Evolutionary conservation across 2,329 filamentous ascomycete genomes (phyloP).

Genomic region (Blastomyces emzantsi): DNA sequence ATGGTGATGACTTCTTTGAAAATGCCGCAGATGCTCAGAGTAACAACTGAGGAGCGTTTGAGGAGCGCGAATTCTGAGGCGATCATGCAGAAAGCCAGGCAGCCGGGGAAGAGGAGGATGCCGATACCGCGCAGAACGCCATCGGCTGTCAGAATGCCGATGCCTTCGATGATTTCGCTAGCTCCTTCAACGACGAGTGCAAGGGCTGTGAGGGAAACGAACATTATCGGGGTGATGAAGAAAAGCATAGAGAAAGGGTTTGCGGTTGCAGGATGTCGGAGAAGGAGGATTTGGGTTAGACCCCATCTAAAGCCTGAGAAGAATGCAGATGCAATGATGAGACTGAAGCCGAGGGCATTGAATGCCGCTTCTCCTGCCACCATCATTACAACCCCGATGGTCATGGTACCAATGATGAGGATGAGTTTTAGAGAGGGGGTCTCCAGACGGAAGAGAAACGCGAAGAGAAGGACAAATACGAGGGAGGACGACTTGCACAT

Average conservation of each 20-base stretch:
- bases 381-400: conserved; percentile 91
- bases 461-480: conserved; percentile 90
- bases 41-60: conserved; percentile 91
- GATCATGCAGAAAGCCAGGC: conserved; percentile 93
- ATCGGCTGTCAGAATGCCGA: conserved; percentile 53
- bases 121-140: conserved; percentile 57
- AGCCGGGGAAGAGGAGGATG: conserved; percentile 80
- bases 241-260: conserved; percentile 98
- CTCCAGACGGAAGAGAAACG: conserved; percentile 88
- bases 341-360: conserved; percentile 71
- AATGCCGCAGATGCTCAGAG: conserved; percentile 90
- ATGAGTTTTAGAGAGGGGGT: conserved; percentile 77
- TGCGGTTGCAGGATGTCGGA: conserved; percentile 86
- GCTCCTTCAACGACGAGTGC: conserved; percentile 82
- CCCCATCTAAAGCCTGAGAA: conserved; percentile 97
- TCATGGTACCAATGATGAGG: conserved; percentile 85
- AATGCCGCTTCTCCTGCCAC: conserved; percentile 92
- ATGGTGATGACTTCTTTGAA: conserved; percentile 99
- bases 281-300: conserved; percentile 92
- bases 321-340: conserved; percentile 88
- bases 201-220: conserved; percentile 66
- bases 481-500: conserved; percentile 99
- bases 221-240: conserved; percentile 97
- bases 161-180: conserved; percentile 54
- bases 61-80: conserved; percentile 90